Evolutionary conservation across 1,284 basidiomycete species (phyloP).

Genomic region (Rhodotorula sp.): DNA sequence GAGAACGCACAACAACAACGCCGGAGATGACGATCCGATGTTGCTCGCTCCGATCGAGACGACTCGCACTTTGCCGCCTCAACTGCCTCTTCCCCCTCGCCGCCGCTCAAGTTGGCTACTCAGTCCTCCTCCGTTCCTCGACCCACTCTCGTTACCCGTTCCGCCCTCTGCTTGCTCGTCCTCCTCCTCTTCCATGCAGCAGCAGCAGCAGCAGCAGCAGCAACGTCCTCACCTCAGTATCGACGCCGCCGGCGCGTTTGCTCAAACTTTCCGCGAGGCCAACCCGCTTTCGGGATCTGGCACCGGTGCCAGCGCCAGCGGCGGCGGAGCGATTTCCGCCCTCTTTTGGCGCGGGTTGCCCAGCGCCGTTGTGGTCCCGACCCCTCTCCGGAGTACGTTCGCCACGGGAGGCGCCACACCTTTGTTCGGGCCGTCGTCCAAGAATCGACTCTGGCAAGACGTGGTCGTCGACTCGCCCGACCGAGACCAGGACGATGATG

Average conservation of each 20-base stretch:
- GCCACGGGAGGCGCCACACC: background rate
- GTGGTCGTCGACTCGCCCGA: background rate
- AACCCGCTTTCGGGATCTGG: background rate
- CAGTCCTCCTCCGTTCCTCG: background rate
- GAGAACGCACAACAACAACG: background rate
- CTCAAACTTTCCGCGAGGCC: background rate
- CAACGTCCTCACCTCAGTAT: background rate
- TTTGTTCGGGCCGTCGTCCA: background rate
- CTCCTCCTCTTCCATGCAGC: no score
- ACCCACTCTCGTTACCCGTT: background rate
- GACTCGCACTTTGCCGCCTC: conserved; percentile 5
- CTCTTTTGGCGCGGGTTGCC: background rate
- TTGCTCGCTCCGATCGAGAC: background rate
- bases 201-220: no score
- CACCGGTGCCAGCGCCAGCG: background rate
- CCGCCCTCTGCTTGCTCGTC: no score
- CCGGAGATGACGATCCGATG: background rate
- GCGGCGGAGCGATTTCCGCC: background rate
- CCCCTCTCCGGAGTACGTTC: background rate
- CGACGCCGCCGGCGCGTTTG: background rate
- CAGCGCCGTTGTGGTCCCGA: background rate
- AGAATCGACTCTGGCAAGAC: background rate
- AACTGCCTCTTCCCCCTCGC: background rate
- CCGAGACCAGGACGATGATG: background rate
- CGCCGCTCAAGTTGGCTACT: background rate